phyloP scores from a whole-genome alignment of 1,284 basidiomycete genomes.

The Mycosarcoma maydis region DNA sequence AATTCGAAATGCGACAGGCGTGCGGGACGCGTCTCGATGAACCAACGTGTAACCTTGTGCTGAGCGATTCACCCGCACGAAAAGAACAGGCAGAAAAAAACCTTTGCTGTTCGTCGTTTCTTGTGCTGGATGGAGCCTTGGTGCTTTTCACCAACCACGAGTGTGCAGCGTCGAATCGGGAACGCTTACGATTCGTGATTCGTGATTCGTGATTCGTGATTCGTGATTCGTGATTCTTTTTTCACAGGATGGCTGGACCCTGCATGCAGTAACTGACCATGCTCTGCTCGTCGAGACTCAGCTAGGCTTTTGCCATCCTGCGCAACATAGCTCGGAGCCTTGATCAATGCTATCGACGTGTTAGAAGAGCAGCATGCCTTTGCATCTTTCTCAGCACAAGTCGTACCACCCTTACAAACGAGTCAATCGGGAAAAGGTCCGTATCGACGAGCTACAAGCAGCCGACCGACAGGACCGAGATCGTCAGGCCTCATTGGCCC shows the following conservation, averaged over 20 bases:
- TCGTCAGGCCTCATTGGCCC: constrained; percentile 9
- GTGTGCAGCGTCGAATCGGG: too few species aligned
- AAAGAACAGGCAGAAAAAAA: too few species aligned
- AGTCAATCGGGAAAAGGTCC: constrained; percentile 6
- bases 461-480: constrained; percentile 11
- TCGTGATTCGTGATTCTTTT: too few species aligned
- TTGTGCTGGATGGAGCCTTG: too few species aligned
- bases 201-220: too few species aligned
- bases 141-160: too few species aligned
- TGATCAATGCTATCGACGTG: neutral
- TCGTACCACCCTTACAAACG: constrained; percentile 24
- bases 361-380: constrained; percentile 21
- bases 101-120: too few species aligned
- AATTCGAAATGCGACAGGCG: too few species aligned
- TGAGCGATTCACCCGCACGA: constrained; percentile 21
- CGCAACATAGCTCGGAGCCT: neutral
- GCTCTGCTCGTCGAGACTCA: neutral
- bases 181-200: too few species aligned
- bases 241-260: neutral
- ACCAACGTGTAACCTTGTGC: constrained; percentile 8
- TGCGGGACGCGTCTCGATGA: constrained; percentile 26
- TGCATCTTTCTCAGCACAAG: constrained; percentile 29
- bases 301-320: too few species aligned
- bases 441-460: constrained; percentile 2
- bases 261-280: neutral